Percentiles rank a stretch among this genome's conserved stretches.
Evolutionary conservation across 1,139 yeast species (phyloP).

Genomic region (Williopsis jadinii): DNA sequence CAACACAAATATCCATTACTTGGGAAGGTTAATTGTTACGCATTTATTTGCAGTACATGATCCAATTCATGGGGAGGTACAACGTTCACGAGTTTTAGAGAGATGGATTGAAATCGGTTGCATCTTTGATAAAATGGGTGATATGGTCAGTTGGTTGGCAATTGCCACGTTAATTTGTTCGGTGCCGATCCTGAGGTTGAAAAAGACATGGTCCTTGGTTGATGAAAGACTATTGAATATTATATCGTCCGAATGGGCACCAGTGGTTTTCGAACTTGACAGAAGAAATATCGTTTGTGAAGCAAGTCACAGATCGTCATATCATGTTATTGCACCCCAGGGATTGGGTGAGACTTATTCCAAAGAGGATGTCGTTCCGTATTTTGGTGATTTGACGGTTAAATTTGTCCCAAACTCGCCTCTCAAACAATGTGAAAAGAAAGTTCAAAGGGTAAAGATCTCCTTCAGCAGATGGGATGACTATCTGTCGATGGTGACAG

Average conservation of each 20-base stretch:
- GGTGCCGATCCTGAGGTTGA: conserved; percentile 69
- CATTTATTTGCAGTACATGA: conserved; percentile 46
- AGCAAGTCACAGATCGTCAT: conserved; percentile 37
- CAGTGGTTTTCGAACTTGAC: conserved; percentile 84
- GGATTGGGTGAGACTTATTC: conserved; percentile 77
- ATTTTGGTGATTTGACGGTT: conserved; percentile 77
- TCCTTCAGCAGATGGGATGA: conserved; percentile 82
- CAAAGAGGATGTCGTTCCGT: conserved; percentile 77
- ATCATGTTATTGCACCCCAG: conserved; percentile 82
- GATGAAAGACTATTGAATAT: conserved; percentile 53
- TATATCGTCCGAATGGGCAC: conserved; percentile 85
- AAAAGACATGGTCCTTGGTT: conserved; percentile 71
- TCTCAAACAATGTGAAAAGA: conserved; percentile 54
- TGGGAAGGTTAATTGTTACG: conserved; percentile 63
- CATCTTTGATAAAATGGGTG: conserved; percentile 71
- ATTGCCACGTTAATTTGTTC: conserved; percentile 81
- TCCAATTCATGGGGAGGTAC: conserved; percentile 24
- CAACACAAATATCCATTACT: conserved; percentile 60
- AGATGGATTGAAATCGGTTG: conserved; percentile 89
- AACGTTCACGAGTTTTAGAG: conserved; percentile 61
- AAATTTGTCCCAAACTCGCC: conserved; percentile 34
- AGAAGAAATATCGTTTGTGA: conserved; percentile 58
- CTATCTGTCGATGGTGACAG: conserved; percentile 38
- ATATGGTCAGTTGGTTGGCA: conserved; percentile 94
- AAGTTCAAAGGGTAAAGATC: conserved; percentile 61